Evolutionary conservation across 805 yeast genomes (phyloP).

Genomic region (Wickerhamomyces queroliae): DNA sequence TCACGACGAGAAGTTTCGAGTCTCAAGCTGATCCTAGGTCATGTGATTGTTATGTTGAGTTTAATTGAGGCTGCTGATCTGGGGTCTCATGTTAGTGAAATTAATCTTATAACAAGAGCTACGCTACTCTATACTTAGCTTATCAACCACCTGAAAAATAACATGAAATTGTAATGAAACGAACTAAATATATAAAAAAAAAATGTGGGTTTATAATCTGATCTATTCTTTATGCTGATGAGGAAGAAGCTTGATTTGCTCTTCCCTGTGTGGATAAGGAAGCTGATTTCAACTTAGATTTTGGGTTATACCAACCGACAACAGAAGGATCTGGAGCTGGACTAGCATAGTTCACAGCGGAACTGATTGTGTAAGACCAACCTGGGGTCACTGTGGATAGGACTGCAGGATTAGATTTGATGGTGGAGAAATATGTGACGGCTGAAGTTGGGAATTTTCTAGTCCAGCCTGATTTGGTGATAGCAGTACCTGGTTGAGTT

Average conservation of each 20-base stretch:
- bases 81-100: too few species aligned
- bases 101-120: too few species aligned
- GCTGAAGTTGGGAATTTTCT: conserved; percentile 65
- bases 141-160: too few species aligned
- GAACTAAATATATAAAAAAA: neutral
- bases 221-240: neutral
- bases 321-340: conserved; percentile 65
- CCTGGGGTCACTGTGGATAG: conserved; percentile 78
- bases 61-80: too few species aligned
- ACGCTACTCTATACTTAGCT: too few species aligned
- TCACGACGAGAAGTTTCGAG: too few species aligned
- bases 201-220: neutral
- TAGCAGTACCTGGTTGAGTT: conserved; percentile 68
- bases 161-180: neutral
- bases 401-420: conserved; percentile 26
- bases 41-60: too few species aligned
- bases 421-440: conserved; percentile 51
- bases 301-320: conserved; percentile 58
- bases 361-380: conserved; percentile 67
- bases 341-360: conserved; percentile 63
- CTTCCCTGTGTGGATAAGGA: neutral
- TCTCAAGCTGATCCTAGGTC: too few species aligned
- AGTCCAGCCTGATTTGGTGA: conserved; percentile 62
- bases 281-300: neutral
- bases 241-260: neutral